These are phyloP conservation scores for Amaranthus tricolor DNA, from an alignment of 179 eudicot genomes.

Conservation along the genomic window DNA sequence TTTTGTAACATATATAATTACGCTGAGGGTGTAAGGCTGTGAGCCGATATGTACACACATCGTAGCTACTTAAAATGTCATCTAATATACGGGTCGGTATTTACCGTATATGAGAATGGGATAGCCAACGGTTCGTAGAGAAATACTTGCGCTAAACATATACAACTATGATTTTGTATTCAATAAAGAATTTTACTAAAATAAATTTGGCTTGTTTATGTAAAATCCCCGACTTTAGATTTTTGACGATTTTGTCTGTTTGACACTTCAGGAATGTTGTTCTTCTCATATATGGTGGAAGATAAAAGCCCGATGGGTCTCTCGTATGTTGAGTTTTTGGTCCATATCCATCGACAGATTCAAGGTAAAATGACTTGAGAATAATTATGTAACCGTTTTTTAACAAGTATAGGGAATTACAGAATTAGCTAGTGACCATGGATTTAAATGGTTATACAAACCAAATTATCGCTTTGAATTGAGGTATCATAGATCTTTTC, in stretches of 20 bases:
- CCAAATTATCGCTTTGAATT: conserved; percentile 11
- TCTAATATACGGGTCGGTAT: too few species aligned
- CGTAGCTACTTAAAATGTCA: too few species aligned
- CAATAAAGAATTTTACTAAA: too few species aligned
- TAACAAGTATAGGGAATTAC: conserved; percentile 12
- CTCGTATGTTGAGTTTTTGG: conserved; percentile 90
- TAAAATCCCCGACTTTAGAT: too few species aligned
- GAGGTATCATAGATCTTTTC: neutral
- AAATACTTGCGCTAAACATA: too few species aligned
- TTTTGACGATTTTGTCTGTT: neutral
- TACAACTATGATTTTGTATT: too few species aligned
- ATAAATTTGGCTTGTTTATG: too few species aligned
- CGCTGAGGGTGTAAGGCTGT: too few species aligned
- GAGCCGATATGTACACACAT: too few species aligned
- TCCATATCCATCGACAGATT: conserved; percentile 89
- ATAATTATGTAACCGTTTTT: neutral
- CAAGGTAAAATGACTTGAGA: conserved; percentile 68
- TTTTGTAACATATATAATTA: too few species aligned
- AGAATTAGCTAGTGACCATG: conserved; percentile 15
- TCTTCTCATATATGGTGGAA: conserved; percentile 86
- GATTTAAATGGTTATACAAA: conserved; percentile 15
- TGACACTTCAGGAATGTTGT: conserved; percentile 57
- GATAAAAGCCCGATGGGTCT: conserved; percentile 73
- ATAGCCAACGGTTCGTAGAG: too few species aligned
- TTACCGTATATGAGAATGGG: too few species aligned